Percentiles rank a stretch among this genome's conserved stretches.
Conservation (phyloP, 306 rosid genomes). For the Corylus avellana region DNA sequence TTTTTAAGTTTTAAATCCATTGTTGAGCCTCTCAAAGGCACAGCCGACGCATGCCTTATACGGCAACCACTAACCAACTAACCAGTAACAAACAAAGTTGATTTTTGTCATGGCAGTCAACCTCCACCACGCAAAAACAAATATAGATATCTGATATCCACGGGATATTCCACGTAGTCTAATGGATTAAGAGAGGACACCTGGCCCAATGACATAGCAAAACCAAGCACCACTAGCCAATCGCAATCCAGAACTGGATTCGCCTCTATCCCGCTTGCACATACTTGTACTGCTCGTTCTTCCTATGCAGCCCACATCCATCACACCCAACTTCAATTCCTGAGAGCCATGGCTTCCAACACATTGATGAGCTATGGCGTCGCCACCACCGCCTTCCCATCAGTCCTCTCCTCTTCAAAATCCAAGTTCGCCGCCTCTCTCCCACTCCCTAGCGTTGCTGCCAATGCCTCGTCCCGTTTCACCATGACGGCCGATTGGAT, state of each 20-base stretch:
- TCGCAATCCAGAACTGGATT: slow-evolving; percentile 64
- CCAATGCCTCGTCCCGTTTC: slow-evolving; percentile 56
- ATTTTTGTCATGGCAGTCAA: slow-evolving; percentile 25
- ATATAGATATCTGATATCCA: slow-evolving; percentile 24
- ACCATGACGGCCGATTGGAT: slow-evolving; percentile 91
- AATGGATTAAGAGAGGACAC: slow-evolving; percentile 53
- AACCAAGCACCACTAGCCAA: slow-evolving; percentile 54
- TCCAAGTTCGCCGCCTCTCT: slow-evolving; percentile 60
- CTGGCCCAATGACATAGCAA: slow-evolving; percentile 64
- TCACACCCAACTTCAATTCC: background rate
- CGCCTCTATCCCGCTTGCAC: slow-evolving; percentile 49
- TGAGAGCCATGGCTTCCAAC: slow-evolving; percentile 67
- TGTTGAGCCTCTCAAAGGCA: too few relatives aligned
- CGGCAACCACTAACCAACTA: too few relatives aligned
- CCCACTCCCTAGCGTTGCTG: slow-evolving; percentile 47
- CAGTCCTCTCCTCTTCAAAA: slow-evolving; percentile 78
- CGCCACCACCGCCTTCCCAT: slow-evolving; percentile 70
- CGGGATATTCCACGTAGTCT: slow-evolving; percentile 33
- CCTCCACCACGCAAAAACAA: slow-evolving; percentile 46
- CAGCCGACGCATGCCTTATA: too few relatives aligned
- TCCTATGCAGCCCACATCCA: slow-evolving; percentile 11
- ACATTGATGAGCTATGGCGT: slow-evolving; percentile 84
- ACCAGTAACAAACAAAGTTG: background rate
- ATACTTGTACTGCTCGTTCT: slow-evolving; percentile 30
- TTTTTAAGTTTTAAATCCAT: too few relatives aligned